Conservation (phyloP, 495 filamentous ascomycete genomes). For the Aspergillus incahuasiensis region DNA sequence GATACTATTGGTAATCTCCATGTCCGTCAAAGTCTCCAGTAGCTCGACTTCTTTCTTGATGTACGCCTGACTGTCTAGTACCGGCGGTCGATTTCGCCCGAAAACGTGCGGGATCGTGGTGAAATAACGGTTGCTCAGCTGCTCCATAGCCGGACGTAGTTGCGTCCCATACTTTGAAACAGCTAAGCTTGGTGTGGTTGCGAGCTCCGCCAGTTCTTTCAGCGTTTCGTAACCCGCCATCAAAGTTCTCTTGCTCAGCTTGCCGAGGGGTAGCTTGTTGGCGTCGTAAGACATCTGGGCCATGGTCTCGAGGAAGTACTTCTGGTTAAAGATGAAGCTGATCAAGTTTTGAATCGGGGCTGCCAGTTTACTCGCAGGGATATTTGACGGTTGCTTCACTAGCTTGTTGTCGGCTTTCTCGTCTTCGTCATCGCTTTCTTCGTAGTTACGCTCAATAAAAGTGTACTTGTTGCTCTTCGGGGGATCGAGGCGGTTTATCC, state of each 20-base stretch:
- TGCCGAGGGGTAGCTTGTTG: slow-evolving; percentile 74
- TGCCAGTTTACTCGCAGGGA: slow-evolving; percentile 50
- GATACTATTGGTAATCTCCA: slow-evolving; percentile 76
- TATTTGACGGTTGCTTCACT: slow-evolving; percentile 20
- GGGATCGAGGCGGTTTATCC: slow-evolving; percentile 55
- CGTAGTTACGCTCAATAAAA: slow-evolving; percentile 68
- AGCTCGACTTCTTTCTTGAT: slow-evolving; percentile 73
- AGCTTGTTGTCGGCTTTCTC: slow-evolving; percentile 31
- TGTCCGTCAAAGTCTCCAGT: slow-evolving; percentile 71
- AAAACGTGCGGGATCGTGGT: slow-evolving; percentile 79
- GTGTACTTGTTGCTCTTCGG: slow-evolving; percentile 68
- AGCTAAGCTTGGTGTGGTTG: slow-evolving; percentile 47
- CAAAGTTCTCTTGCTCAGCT: slow-evolving; percentile 73
- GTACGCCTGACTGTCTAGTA: slow-evolving; percentile 48
- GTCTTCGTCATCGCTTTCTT: slow-evolving; percentile 60
- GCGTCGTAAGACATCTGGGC: slow-evolving; percentile 68
- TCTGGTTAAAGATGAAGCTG: slow-evolving; percentile 75
- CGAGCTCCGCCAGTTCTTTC: slow-evolving; percentile 65
- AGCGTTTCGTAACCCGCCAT: slow-evolving; percentile 64
- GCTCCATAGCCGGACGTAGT: slow-evolving; percentile 42
- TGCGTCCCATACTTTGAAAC: slow-evolving; percentile 39
- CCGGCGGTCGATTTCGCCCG: slow-evolving; percentile 64
- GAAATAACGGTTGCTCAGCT: slow-evolving; percentile 71
- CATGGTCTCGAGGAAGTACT: slow-evolving; percentile 63
- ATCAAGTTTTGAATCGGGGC: slow-evolving; percentile 61